Conservation (phyloP, 2,329 filamentous ascomycete genomes). For the Microsporum canis region DNA sequence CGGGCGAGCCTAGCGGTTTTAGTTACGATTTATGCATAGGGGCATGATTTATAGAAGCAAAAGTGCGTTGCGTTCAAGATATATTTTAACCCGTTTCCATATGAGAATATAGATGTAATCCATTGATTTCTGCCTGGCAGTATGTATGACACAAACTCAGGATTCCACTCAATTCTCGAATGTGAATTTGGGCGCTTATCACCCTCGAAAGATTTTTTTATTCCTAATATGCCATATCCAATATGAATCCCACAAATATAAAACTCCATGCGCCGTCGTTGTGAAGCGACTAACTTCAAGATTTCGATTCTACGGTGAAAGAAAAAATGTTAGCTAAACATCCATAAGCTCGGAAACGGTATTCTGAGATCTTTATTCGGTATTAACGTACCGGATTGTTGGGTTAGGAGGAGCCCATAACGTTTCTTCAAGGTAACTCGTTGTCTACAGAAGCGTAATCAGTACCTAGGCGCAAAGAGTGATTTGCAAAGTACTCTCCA, state of each 20-base stretch:
- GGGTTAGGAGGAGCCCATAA: slow-evolving; percentile 76
- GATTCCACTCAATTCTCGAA: not conserved
- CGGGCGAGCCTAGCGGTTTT: not conserved
- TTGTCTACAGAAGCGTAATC: slow-evolving; percentile 47
- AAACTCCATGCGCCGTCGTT: slow-evolving; percentile 14
- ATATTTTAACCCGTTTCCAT: not conserved
- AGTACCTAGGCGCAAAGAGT: not conserved
- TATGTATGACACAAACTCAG: not conserved
- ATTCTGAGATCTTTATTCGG: not conserved
- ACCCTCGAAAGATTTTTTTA: not conserved
- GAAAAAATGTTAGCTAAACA: not conserved
- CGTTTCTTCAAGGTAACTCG: slow-evolving; percentile 90
- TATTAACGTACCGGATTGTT: slow-evolving; percentile 47
- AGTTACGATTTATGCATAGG: not conserved
- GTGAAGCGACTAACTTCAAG: slow-evolving; percentile 14
- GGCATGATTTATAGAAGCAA: slow-evolving; percentile 7
- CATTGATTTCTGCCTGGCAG: not conserved
- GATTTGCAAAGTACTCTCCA: not conserved
- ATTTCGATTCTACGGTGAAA: slow-evolving; percentile 24
- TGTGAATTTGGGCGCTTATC: not conserved
- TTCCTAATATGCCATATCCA: not conserved
- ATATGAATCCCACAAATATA: slow-evolving; percentile 4
- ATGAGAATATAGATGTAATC: not conserved
- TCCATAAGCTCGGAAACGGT: not conserved
- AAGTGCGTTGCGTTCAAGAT: not conserved